Conservation (phyloP, 129 eudicot species). For the Scalesia atractyloides region DNA sequence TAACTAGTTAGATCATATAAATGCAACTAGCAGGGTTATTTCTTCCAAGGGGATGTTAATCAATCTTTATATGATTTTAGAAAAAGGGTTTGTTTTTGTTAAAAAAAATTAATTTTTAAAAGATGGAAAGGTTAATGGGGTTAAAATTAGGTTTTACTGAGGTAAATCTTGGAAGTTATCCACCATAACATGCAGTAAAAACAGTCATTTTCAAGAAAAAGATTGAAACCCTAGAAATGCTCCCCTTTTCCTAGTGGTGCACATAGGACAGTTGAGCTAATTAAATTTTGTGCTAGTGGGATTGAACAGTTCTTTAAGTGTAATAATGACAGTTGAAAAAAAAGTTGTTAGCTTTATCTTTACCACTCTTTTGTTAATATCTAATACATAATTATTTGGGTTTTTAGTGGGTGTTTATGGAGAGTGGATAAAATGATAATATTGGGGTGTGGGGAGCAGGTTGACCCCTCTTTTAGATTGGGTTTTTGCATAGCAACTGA, state of each 20-base stretch:
- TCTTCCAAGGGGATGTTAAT: neutral
- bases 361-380: neutral
- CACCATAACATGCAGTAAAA: conserved; percentile 7
- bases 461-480: neutral
- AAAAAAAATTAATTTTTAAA: neutral
- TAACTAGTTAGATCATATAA: no score
- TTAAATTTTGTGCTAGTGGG: conserved; percentile 24
- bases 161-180: conserved; percentile 13
- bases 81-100: neutral
- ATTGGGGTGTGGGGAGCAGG: neutral
- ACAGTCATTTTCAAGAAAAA: conserved; percentile 14
- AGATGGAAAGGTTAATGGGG: neutral
- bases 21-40: no score
- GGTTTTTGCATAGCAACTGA: neutral
- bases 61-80: neutral
- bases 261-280: conserved; percentile 7
- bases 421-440: conserved; percentile 8
- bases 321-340: conserved; percentile 27
- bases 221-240: conserved; percentile 5
- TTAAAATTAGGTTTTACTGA: neutral
- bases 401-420: neutral
- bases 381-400: neutral
- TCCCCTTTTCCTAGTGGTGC: neutral
- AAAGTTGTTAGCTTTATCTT: neutral
- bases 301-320: conserved; percentile 11